Evolutionary conservation across 83 land plant genomes (phyloP).

Genomic region (Larix sibirica): DNA sequence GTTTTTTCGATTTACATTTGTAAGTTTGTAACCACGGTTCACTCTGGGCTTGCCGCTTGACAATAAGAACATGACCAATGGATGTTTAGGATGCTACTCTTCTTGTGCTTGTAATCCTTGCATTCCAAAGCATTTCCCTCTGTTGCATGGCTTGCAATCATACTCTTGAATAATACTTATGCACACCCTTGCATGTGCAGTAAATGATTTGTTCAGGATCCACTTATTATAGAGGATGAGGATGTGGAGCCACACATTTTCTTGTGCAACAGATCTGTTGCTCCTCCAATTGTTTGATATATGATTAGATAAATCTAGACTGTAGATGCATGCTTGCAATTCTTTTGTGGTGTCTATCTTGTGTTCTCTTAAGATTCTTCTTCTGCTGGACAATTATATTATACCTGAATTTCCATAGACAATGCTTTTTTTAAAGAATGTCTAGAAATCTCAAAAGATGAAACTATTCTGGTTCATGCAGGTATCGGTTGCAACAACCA

Average conservation of each 20-base stretch:
- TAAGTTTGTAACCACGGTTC: too few species aligned
- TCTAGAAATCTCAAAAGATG: not conserved
- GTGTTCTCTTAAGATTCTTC: not conserved
- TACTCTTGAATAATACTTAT: not conserved
- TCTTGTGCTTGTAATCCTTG: not conserved
- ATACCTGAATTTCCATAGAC: not conserved
- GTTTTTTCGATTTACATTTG: too few species aligned
- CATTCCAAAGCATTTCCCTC: not conserved
- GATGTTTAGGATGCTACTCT: not conserved
- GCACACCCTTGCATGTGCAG: too few species aligned
- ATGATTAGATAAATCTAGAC: not conserved
- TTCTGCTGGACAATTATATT: not conserved
- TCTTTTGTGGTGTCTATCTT: not conserved
- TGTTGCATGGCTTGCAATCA: not conserved
- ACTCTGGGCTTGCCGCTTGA: too few species aligned
- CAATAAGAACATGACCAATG: not conserved
- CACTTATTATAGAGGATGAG: not conserved
- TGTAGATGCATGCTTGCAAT: not conserved
- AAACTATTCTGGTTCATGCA: constrained; percentile 19
- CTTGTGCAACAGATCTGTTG: not conserved
- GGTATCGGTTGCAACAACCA: constrained; percentile 63
- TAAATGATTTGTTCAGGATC: too few species aligned
- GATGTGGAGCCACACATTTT: not conserved
- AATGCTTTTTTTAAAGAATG: not conserved
- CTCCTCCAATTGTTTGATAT: not conserved